These are phyloP conservation scores for Colletotrichum chrysophilum DNA, from an alignment of 2,329 filamentous ascomycete genomes.

Conservation along the genomic window DNA sequence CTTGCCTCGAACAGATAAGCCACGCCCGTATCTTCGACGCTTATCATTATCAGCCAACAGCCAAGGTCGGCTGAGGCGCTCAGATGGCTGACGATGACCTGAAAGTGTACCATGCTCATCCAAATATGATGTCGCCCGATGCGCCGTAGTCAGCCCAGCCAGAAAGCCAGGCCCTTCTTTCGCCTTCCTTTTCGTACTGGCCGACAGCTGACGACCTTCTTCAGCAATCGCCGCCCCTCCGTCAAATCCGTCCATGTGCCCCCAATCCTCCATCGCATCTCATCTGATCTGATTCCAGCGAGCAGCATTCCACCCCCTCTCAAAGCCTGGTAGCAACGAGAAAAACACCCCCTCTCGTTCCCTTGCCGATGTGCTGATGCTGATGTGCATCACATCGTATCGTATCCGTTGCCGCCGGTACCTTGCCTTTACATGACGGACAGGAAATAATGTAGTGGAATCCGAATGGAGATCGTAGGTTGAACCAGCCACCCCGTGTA, in stretches of 20 bases:
- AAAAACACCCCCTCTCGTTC: neutral
- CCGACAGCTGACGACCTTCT: neutral
- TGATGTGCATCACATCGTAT: neutral
- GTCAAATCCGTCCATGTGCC: neutral
- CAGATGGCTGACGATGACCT: neutral
- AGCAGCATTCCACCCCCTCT: neutral
- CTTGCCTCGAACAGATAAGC: neutral
- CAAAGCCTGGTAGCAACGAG: neutral
- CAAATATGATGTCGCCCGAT: neutral
- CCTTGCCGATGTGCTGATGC: neutral
- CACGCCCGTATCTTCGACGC: neutral
- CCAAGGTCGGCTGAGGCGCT: neutral
- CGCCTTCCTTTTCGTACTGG: neutral
- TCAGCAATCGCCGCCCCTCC: neutral
- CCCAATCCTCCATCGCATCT: neutral
- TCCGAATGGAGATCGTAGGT: constrained; percentile 10
- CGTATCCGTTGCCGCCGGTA: neutral
- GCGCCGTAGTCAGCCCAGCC: neutral
- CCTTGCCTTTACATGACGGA: neutral
- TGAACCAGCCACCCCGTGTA: neutral
- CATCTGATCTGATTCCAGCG: constrained; percentile 6
- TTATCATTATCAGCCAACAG: neutral
- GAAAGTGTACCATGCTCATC: neutral
- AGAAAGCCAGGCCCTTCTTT: neutral
- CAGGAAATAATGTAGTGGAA: constrained; percentile 1